A percentile compares a stretch with the other conserved stretches of the same genome.
phyloP scores from a whole-genome alignment of 2,329 filamentous ascomycete genomes.

The Claviceps quebecensis region DNA sequence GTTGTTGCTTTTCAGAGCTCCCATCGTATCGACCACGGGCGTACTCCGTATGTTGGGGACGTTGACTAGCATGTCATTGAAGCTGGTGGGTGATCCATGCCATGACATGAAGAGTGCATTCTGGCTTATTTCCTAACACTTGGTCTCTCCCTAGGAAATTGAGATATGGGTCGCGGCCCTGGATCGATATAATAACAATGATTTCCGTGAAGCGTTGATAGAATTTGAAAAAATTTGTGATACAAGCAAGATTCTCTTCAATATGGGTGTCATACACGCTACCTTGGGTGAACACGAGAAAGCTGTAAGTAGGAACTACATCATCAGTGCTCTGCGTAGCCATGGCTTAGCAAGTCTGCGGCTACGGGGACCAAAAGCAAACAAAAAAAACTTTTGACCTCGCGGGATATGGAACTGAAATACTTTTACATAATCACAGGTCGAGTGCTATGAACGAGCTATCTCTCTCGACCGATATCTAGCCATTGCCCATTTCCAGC shows the following conservation, averaged over 20 bases:
- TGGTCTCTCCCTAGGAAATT: conserved; percentile 59
- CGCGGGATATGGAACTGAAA: not conserved
- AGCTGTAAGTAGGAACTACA: conserved; percentile 50
- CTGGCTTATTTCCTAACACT: not conserved
- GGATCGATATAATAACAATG: conserved; percentile 86
- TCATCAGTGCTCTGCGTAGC: not conserved
- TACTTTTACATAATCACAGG: conserved; percentile 33
- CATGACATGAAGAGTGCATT: not conserved
- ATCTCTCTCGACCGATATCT: conserved; percentile 87
- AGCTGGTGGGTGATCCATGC: conserved; percentile 33
- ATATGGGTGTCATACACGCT: conserved; percentile 94
- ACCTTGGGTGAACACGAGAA: conserved; percentile 91
- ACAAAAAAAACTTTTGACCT: not conserved
- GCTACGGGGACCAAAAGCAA: too few species aligned
- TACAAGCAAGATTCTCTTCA: conserved; percentile 97
- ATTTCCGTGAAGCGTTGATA: conserved; percentile 78
- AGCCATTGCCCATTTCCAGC: conserved; percentile 94
- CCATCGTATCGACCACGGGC: conserved; percentile 2
- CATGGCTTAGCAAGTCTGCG: not conserved
- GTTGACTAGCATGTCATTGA: conserved; percentile 36
- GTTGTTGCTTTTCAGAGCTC: not conserved
- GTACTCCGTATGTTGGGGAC: not conserved
- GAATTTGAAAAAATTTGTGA: conserved; percentile 81
- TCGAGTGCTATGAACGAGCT: conserved; percentile 88
- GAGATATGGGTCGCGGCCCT: conserved; percentile 95